Evolutionary conservation across 1,139 yeast species (phyloP), one percentile per base, ranked within the genome.

Genomic region (Geotrichum reessii): DNA sequence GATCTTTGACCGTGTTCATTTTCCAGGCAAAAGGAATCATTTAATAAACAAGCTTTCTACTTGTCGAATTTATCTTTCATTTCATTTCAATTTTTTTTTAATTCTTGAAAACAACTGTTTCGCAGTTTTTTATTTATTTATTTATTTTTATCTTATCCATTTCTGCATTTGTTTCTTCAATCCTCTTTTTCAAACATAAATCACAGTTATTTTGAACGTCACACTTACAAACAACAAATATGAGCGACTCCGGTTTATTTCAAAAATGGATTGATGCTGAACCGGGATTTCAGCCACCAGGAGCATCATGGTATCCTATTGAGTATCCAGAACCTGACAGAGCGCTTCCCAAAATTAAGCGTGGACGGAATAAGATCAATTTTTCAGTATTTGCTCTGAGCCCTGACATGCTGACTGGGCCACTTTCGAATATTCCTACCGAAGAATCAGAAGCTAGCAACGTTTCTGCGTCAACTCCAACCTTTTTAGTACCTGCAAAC

Each of bases 241-340:
- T 24, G 33, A 25, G 33, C 50, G 12, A 44, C 25, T 22, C 53
- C 17, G 17, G 22, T 7, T 22, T 33, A 22, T 19, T 24, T 28
- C 17, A 28, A 17, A 42, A 6, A 19, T 52, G 55, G 55, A 17
- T 52, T 44, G 40, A 17, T 44, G 21, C 55, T 14, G 55, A 52
- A 24, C 49, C 55, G 27, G 55, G 55, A 12, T 52, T 14, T 25
- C 55, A 52, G 11, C 55, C 55, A 1, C 47, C 25, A 27, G 55
- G 55, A 19, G 21, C 55, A 14, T 52, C 55, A 8, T 52, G 55
- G 55, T 52, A 52, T 52, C 55, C 55, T 44, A 42, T 44, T 17
- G 55, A 52, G 28, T 52, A 52, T 52, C 49, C 55, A 7, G 31
- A 42, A n/a, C 55, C 55, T 8, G 25, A 28, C 4, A 40, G 49